Base-by-base conservation (phyloP, 345 rosid genomes). In the Eucalyptus urophylla region DNA sequence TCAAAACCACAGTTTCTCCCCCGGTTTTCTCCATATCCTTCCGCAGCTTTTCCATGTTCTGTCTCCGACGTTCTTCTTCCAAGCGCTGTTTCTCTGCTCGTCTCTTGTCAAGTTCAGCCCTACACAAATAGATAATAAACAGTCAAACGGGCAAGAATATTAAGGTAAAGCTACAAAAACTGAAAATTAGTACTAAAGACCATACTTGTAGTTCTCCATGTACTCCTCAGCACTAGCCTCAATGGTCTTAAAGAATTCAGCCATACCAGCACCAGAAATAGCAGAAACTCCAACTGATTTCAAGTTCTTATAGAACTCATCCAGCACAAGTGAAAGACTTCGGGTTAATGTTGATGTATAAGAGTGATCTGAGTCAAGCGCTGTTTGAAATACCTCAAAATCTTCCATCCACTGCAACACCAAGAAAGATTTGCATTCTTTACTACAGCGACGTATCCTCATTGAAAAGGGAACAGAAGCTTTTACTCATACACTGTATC, bases 31-130 rank as follows among this genome's bases (percentile, higher is more conserved):
- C 91, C 91, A 90, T 90, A 80, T 90, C 91, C 90, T 88, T 88
- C 87, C 88, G 60, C 67, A 90, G 69, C 88, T 88, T 90, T 33
- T 88, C 91, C 90, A 88, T 88, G 87, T 88, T 86, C 6, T 80
- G 86, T 88, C 53, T 86, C 62, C 88, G 56, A 37, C 91, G 89
- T 44, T 88, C 90, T 86, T 90, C 91, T 86, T 90, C 91, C 58
- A 90, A 21, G 45, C 87, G 90, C 69, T 80, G 87, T 76, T 88
- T 90, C 88, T 90, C 91, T 45, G 31, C 90, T 76, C 87, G 88
- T 45, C 91, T 88, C 87, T 90, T 90, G 80, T 90, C 91, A 69
- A 90, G 91, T 67, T 90, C 91, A 56, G 91, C 88, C 88, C 91
- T 90, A 80, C 53, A 83, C 24, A 24, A 60, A 86, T 27, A 37